Conservation (phyloP, 2,329 filamentous ascomycete genomes). For the Trichoderma guizhouense region DNA sequence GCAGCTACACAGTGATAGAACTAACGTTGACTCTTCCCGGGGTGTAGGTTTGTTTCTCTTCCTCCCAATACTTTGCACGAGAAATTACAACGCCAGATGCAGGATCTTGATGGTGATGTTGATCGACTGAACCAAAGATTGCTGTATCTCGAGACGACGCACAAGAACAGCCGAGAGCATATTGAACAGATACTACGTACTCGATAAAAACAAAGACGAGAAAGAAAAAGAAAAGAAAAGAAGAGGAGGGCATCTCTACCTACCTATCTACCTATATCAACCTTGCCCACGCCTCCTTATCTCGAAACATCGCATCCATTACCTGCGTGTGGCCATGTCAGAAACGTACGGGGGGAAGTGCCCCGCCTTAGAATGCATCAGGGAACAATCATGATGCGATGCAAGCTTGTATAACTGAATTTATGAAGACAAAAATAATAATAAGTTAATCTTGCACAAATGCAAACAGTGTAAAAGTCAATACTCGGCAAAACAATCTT, state of each 20-base stretch:
- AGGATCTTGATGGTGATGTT: constrained; percentile 73
- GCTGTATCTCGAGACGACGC: constrained; percentile 89
- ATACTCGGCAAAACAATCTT: not conserved
- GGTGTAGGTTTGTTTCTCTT: constrained; percentile 76
- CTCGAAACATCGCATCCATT: not conserved
- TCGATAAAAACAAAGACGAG: constrained; percentile 18
- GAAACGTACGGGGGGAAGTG: not conserved
- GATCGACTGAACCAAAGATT: constrained; percentile 81
- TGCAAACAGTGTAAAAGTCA: not conserved
- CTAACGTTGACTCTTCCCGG: not conserved
- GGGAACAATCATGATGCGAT: not conserved
- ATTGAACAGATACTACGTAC: constrained; percentile 78
- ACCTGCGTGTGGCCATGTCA: not conserved
- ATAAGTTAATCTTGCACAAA: not conserved
- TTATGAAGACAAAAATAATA: not conserved
- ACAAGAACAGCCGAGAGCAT: constrained; percentile 89
- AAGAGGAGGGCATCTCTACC: not conserved
- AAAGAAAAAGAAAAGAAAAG: not conserved
- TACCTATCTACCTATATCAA: not conserved
- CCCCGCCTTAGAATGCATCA: not conserved
- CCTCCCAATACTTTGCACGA: constrained; percentile 70
- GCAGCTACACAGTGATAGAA: constrained; percentile 11
- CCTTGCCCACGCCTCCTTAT: not conserved
- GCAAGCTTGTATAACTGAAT: not conserved
- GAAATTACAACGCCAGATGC: constrained; percentile 71